Conservation (phyloP, 2,329 filamentous ascomycete genomes). For the Curvularia sp. region DNA sequence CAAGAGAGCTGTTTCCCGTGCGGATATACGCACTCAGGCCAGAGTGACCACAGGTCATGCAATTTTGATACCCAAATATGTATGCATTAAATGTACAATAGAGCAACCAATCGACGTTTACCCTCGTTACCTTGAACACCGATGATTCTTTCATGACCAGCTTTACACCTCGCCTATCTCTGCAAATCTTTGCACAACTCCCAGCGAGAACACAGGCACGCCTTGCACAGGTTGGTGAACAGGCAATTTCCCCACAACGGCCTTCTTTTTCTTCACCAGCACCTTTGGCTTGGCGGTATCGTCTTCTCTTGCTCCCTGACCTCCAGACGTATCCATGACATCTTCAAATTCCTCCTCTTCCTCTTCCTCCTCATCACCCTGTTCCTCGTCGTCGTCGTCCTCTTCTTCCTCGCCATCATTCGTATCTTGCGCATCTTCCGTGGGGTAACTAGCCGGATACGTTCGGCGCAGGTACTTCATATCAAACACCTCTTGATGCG, state of each 20-base stretch:
- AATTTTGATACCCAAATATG: constrained; percentile 12
- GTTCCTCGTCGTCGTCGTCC: constrained; percentile 26
- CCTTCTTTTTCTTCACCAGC: constrained; percentile 10
- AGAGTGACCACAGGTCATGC: constrained; percentile 21
- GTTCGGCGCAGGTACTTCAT: constrained; percentile 21
- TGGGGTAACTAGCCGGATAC: constrained; percentile 14
- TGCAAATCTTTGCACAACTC: constrained; percentile 36
- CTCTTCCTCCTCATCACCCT: constrained; percentile 23
- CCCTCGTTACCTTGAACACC: background rate
- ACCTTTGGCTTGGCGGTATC: constrained; percentile 17
- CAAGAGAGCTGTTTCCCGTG: constrained; percentile 73
- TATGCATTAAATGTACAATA: background rate
- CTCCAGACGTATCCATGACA: constrained; percentile 25
- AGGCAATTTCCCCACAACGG: constrained; percentile 9
- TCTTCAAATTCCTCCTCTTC: constrained; percentile 31
- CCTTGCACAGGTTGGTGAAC: constrained; percentile 26
- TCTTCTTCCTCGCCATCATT: constrained; percentile 22
- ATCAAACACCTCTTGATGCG: constrained; percentile 31
- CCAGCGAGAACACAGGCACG: constrained; percentile 31
- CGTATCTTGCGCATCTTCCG: constrained; percentile 12
- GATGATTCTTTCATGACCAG: background rate
- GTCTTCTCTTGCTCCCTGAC: constrained; percentile 7
- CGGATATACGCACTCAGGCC: constrained; percentile 78
- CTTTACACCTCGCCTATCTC: constrained; percentile 26
- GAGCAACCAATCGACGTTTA: background rate